Base-by-base conservation (phyloP, 371 early-diverging fungal genomes). In the Mortierella sp. region DNA sequence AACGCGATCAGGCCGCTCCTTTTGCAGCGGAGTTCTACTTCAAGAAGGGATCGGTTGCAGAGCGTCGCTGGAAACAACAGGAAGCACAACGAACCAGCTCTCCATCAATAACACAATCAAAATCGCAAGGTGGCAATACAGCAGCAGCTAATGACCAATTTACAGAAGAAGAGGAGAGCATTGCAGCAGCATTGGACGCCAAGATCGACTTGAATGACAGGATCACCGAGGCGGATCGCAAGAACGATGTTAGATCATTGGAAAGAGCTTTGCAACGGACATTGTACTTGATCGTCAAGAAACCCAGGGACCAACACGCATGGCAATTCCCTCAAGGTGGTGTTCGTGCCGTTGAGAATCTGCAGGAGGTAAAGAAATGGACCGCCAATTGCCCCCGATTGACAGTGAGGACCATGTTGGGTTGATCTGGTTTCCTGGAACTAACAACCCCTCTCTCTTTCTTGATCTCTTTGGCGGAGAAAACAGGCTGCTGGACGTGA, bases 1-100 rank as follows among this genome's bases (percentile, higher is more conserved):
- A 89, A 54, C 90, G 90, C 37, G 81, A 82, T 25, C 71, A 83
- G 44, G 82, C 91, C 5, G 80, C 85, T 19, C 79, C 86, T 17
- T 94, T 95, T 70, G 85, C 92, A 25, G 84, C 86, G 24, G 93
- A 92, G 29, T 94, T 95, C 67, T 95, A 93, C 79, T 94, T 95
- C 79, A 95, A 95, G 79, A 91, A 91, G 82, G 97, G 97, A 14
- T 89, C 91, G 31, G 79, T 90, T 7, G 91, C 91, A 27, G 96
- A 96, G 79, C 82, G 85, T 60, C 86, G 84, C 31, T 89, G 89
- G 86, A 86, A 86, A 57, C 86, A 86, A 45, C 69, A 77, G 41
- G 82, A 57, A 63, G 63, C 73, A 49, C 77, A 59, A 21, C 46
- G 66, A 31, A 39, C 52, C 25, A 56, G 56, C 27, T 31, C 51